Conservation (phyloP, 202 grass and related monocot genomes). For the Panicum hallii region DNA sequence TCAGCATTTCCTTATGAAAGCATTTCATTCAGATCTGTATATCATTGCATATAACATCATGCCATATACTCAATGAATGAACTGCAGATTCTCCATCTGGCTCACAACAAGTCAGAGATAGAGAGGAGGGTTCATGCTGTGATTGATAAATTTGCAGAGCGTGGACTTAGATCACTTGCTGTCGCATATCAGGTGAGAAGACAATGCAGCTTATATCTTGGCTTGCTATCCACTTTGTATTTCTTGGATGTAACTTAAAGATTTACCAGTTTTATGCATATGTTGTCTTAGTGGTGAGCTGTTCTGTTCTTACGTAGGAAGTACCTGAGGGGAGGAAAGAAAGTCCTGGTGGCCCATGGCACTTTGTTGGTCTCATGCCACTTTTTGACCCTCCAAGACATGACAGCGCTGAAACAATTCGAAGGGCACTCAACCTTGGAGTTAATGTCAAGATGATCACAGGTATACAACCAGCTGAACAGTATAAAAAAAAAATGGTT, state of each 20-base stretch:
- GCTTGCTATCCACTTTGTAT: slow-evolving; percentile 7
- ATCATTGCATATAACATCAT: not conserved
- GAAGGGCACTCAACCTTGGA: slow-evolving; percentile 77
- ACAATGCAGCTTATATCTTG: not conserved
- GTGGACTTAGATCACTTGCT: slow-evolving; percentile 81
- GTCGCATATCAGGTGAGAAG: slow-evolving; percentile 74
- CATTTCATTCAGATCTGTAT: not conserved
- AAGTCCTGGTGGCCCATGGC: slow-evolving; percentile 69
- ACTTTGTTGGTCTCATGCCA: slow-evolving; percentile 76
- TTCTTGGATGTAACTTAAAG: too few relatives aligned
- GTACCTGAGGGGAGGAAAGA: slow-evolving; percentile 87
- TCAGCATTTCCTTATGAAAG: not conserved
- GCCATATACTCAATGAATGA: not conserved
- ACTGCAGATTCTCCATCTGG: slow-evolving; percentile 77
- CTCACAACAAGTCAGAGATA: slow-evolving; percentile 74
- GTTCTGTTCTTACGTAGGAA: slow-evolving; percentile 53
- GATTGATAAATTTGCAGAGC: slow-evolving; percentile 89
- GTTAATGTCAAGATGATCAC: slow-evolving; percentile 97
- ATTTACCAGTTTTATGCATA: not conserved
- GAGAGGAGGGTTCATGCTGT: slow-evolving; percentile 70
- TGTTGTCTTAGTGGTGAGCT: slow-evolving; percentile 5
- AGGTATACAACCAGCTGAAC: slow-evolving; percentile 35
- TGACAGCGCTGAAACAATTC: slow-evolving; percentile 92
- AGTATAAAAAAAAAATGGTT: not conserved
- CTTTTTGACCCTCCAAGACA: slow-evolving; percentile 93